Evolutionary conservation across 2,329 filamentous ascomycete genomes (phyloP).

Genomic region (Fusarium sp.): DNA sequence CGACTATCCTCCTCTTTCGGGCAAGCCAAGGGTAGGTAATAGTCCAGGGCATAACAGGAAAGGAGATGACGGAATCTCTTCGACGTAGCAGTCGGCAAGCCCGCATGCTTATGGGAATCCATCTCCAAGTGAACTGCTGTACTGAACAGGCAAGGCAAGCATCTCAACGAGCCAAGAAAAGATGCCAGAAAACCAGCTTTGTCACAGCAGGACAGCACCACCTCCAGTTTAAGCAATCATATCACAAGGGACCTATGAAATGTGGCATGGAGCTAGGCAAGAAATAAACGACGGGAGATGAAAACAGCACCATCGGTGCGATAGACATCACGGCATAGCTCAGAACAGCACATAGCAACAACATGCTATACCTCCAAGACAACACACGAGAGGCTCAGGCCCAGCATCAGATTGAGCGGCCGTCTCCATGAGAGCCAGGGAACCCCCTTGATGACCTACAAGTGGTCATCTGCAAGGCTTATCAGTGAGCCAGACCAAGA

Average conservation of each 20-base stretch:
- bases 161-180: slow-evolving; percentile 18
- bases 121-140: slow-evolving; percentile 10
- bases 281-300: slow-evolving; percentile 18
- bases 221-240: slow-evolving; percentile 20
- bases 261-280: slow-evolving; percentile 14
- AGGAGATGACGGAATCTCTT: slow-evolving; percentile 17
- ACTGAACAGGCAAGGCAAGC: slow-evolving; percentile 20
- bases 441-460: slow-evolving; percentile 19
- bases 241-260: slow-evolving; percentile 8
- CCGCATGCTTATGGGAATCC: slow-evolving; percentile 19
- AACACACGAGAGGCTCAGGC: slow-evolving; percentile 31
- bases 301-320: slow-evolving; percentile 34
- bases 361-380: slow-evolving; percentile 31
- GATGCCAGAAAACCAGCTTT: slow-evolving; percentile 18
- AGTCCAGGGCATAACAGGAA: not conserved
- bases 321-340: slow-evolving; percentile 26
- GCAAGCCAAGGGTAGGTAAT: slow-evolving; percentile 5
- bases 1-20: slow-evolving; percentile 13
- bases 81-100: slow-evolving; percentile 30
- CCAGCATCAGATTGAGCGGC: slow-evolving; percentile 29
- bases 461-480: slow-evolving; percentile 15
- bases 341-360: slow-evolving; percentile 23
- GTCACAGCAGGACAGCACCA: slow-evolving; percentile 17
- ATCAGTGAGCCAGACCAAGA: slow-evolving; percentile 19
- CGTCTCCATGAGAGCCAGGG: slow-evolving; percentile 24